Percentiles rank a stretch among this genome's conserved stretches.
Evolutionary conservation across 2,329 filamentous ascomycete species (phyloP).

Genomic region (Allantophomopsis lycopodina): DNA sequence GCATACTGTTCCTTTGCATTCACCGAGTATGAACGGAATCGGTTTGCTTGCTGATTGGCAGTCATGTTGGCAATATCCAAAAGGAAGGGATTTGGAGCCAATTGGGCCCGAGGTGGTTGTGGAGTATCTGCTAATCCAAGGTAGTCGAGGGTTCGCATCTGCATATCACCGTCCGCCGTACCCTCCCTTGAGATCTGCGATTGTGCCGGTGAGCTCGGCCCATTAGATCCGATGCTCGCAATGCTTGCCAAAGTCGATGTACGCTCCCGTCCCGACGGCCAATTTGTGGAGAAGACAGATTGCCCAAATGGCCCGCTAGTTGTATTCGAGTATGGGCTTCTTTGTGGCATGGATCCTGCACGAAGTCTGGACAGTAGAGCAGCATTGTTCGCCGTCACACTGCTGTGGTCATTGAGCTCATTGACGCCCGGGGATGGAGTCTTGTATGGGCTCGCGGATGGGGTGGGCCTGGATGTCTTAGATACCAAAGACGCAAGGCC

Average conservation of each 20-base stretch:
- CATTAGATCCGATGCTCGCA: constrained; percentile 82
- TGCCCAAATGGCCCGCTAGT: constrained; percentile 65
- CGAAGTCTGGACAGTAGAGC: constrained; percentile 73
- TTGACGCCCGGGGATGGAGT: constrained; percentile 44
- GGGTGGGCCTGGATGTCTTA: constrained; percentile 74
- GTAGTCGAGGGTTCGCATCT: constrained; percentile 86
- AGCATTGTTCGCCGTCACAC: constrained; percentile 40
- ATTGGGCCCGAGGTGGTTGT: constrained; percentile 60
- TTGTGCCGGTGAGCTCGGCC: constrained; percentile 73
- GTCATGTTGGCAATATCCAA: constrained; percentile 58
- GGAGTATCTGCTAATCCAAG: constrained; percentile 89
- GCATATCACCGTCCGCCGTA: constrained; percentile 72
- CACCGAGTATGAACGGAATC: constrained; percentile 94
- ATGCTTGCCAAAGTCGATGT: constrained; percentile 73
- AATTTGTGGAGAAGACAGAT: constrained; percentile 77
- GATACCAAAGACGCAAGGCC: constrained; percentile 41
- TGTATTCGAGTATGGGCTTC: constrained; percentile 48
- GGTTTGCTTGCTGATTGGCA: constrained; percentile 57
- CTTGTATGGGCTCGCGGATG: constrained; percentile 79
- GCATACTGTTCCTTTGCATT: constrained; percentile 98
- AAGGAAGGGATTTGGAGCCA: constrained; percentile 59
- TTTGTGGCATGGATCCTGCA: constrained; percentile 88
- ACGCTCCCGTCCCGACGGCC: constrained; percentile 69
- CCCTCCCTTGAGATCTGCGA: constrained; percentile 80
- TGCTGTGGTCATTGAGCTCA: constrained; percentile 24